Conservation (phyloP, 1,139 yeast genomes). For the Yamadazyma spencermartinsiae region DNA sequence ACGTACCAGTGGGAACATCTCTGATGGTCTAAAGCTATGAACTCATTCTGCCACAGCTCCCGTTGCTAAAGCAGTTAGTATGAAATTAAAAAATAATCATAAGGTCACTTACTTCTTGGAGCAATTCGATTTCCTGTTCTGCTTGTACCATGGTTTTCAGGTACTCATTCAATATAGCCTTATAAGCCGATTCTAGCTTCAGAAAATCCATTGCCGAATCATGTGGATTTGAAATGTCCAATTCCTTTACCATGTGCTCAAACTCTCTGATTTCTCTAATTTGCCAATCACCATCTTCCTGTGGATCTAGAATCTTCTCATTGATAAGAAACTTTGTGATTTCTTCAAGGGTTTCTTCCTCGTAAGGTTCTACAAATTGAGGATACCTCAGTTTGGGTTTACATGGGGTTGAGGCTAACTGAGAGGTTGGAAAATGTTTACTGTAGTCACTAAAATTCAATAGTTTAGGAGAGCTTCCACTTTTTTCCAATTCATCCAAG, state of each 20-base stretch:
- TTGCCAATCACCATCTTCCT: background rate
- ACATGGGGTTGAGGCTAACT: constrained; percentile 1
- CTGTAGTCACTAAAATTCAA: background rate
- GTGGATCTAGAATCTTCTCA: background rate
- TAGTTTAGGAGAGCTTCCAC: background rate
- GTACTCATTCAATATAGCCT: constrained; percentile 4
- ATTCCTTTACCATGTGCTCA: background rate
- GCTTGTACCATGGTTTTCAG: constrained; percentile 1
- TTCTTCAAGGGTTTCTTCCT: background rate
- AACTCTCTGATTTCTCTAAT: background rate
- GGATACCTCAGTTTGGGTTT: background rate
- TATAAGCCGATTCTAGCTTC: constrained; percentile 3
- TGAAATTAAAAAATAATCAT: no score
- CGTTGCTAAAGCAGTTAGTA: constrained; percentile 7
- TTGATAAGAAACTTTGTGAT: background rate
- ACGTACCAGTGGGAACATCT: constrained; percentile 7
- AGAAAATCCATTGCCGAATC: background rate
- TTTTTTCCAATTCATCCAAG: background rate
- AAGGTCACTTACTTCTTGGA: constrained; percentile 6
- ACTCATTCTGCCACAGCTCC: constrained; percentile 4
- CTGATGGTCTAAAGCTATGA: constrained; percentile 5
- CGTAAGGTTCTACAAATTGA: background rate
- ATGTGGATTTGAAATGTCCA: background rate
- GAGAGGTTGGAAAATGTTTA: background rate
- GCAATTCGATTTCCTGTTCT: constrained; percentile 3